phyloP scores from a whole-genome alignment of 1,284 basidiomycete genomes.

The Calocybe gambosa region DNA sequence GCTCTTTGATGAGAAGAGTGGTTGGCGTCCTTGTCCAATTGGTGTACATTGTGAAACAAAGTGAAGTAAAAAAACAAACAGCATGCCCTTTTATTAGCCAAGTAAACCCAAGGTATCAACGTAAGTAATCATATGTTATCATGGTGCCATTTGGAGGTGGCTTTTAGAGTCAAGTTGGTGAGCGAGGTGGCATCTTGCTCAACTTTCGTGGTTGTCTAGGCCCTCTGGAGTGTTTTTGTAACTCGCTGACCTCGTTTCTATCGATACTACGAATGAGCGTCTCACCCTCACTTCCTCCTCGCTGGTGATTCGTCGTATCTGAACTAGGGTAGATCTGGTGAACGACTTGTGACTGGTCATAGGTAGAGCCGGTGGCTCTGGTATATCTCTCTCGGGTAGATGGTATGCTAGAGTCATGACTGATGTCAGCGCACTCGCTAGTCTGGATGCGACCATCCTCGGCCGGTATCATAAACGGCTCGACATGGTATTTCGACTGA shows the following conservation, averaged over 20 bases:
- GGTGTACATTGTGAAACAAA: slow-evolving; percentile 39
- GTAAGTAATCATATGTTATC: not conserved
- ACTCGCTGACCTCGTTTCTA: slow-evolving; percentile 17
- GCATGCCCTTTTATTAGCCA: not conserved
- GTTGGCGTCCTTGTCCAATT: slow-evolving; percentile 63
- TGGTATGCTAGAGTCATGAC: slow-evolving; percentile 5
- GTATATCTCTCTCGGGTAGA: slow-evolving; percentile 5
- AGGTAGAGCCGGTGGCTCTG: slow-evolving; percentile 6
- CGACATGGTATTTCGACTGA: slow-evolving; percentile 32
- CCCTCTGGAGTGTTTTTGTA: slow-evolving; percentile 16
- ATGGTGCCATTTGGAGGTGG: not conserved
- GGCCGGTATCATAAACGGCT: slow-evolving; percentile 39
- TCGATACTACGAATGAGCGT: slow-evolving; percentile 16
- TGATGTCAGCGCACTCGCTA: slow-evolving; percentile 2
- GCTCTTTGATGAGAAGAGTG: slow-evolving; percentile 31
- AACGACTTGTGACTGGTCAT: slow-evolving; percentile 47
- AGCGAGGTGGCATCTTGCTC: slow-evolving; percentile 14
- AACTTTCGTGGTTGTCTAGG: slow-evolving; percentile 21
- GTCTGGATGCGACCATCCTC: slow-evolving; percentile 22
- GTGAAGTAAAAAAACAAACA: not conserved
- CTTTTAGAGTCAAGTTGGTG: not conserved
- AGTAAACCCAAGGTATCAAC: not conserved
- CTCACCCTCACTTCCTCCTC: not conserved
- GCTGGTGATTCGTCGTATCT: not conserved
- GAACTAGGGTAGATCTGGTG: slow-evolving; percentile 43